Percentiles rank a stretch among this genome's conserved stretches.
These are phyloP conservation scores for Phaeotremella fagi DNA, from an alignment of 768 basidiomycete species.

Conservation along the genomic window DNA sequence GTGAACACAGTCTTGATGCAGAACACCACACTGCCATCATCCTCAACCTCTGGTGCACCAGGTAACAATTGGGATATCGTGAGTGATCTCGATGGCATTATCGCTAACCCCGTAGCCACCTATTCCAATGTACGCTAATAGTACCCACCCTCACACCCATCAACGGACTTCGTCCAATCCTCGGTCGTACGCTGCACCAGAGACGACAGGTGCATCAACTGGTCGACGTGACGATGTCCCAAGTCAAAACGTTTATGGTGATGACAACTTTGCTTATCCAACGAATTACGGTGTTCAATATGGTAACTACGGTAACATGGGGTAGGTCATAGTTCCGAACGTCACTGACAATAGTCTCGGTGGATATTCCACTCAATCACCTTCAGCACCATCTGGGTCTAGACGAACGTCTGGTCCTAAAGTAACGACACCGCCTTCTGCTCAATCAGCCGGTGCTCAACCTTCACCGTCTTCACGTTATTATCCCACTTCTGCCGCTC, in stretches of 20 bases:
- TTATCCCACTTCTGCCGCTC: constrained; percentile 8
- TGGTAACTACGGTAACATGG: not conserved
- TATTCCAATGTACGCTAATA: too few relatives aligned
- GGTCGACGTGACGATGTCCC: constrained; percentile 9
- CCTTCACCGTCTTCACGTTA: constrained; percentile 9
- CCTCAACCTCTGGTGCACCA: not conserved
- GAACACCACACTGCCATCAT: constrained; percentile 8
- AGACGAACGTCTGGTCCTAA: constrained; percentile 15
- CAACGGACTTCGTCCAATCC: constrained; percentile 21
- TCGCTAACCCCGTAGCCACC: too few relatives aligned
- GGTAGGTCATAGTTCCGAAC: not conserved
- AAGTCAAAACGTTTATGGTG: constrained; percentile 1
- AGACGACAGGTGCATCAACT: not conserved
- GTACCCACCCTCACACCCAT: too few relatives aligned
- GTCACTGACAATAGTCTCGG: constrained; percentile 7
- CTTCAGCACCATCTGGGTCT: not conserved
- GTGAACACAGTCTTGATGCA: constrained; percentile 6
- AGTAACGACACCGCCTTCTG: constrained; percentile 19
- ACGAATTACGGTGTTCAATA: not conserved
- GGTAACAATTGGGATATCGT: constrained; percentile 7
- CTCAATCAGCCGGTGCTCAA: constrained; percentile 7
- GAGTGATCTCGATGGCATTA: not conserved
- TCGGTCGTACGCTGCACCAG: constrained; percentile 9
- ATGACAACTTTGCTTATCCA: not conserved
- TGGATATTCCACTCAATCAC: not conserved